phyloP scores from a whole-genome alignment of 192 early-diverging fungal species.

The Ambispora gerdemannii region DNA sequence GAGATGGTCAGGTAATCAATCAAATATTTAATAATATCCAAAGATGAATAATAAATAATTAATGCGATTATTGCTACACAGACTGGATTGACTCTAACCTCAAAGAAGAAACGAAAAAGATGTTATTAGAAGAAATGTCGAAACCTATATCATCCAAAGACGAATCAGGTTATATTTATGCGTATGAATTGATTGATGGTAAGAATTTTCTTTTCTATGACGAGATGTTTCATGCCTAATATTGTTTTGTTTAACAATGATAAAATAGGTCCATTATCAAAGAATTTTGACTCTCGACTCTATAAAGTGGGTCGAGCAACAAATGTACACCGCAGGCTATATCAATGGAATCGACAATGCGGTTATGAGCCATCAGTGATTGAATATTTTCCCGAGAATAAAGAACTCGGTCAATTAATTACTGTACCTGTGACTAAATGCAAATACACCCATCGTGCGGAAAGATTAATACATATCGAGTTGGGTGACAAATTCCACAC shows the following conservation, averaged over 20 bases:
- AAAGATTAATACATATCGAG: conserved; percentile 49
- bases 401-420: no score
- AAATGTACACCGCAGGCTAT: conserved; percentile 45
- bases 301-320: conserved; percentile 49
- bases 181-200: conserved; percentile 43
- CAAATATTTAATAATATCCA: not conserved
- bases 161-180: conserved; percentile 48
- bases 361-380: conserved; percentile 43
- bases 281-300: conserved; percentile 35
- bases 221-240: no score
- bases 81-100: conserved; percentile 42
- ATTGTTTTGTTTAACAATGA: no score
- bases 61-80: conserved; percentile 2
- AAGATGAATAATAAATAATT: not conserved
- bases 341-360: conserved; percentile 48
- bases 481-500: conserved; percentile 35
- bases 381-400: conserved; percentile 46
- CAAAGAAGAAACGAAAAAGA: conserved; percentile 35
- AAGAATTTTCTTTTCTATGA: not conserved
- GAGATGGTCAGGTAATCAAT: conserved; percentile 1
- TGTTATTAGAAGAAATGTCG: conserved; percentile 43
- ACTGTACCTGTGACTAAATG: conserved; percentile 22
- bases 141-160: conserved; percentile 43
- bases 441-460: conserved; percentile 43
- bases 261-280: not conserved